Conservation (phyloP, 2,329 filamentous ascomycete genomes). For the Trichoderma atrobrunneum region DNA sequence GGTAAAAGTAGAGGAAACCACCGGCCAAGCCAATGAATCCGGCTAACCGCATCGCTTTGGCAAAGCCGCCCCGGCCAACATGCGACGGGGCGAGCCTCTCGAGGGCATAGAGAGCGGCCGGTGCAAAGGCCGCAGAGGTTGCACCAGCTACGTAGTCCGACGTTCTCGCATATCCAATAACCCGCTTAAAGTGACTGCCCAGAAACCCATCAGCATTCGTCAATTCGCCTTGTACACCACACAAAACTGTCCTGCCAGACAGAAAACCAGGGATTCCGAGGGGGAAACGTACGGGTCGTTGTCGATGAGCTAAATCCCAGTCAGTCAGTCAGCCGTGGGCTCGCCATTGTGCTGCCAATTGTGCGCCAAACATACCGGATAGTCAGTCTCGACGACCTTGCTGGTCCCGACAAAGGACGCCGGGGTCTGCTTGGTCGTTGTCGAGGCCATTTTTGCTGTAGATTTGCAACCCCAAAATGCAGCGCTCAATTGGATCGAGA, state of each 20-base stretch:
- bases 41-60: conserved; percentile 76
- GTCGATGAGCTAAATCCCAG: conserved; percentile 79
- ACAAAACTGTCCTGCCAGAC: not conserved
- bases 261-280: not conserved
- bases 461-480: conserved; percentile 27
- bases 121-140: conserved; percentile 67
- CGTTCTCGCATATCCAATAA: conserved; percentile 79
- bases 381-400: conserved; percentile 78
- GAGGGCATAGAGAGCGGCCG: conserved; percentile 71
- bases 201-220: conserved; percentile 30
- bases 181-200: conserved; percentile 81
- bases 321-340: conserved; percentile 22
- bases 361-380: conserved; percentile 64
- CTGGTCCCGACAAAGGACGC: conserved; percentile 46
- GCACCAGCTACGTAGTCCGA: conserved; percentile 77
- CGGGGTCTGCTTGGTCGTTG: conserved; percentile 37
- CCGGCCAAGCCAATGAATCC: conserved; percentile 70
- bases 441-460: conserved; percentile 38
- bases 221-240: not conserved
- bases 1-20: conserved; percentile 82
- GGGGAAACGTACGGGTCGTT: conserved; percentile 77
- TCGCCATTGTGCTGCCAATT: conserved; percentile 22
- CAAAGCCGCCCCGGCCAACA: conserved; percentile 78
- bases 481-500: conserved; percentile 27
- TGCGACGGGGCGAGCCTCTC: conserved; percentile 84